Conservation (phyloP, 495 filamentous ascomycete species). For the Xylaria castorea region DNA sequence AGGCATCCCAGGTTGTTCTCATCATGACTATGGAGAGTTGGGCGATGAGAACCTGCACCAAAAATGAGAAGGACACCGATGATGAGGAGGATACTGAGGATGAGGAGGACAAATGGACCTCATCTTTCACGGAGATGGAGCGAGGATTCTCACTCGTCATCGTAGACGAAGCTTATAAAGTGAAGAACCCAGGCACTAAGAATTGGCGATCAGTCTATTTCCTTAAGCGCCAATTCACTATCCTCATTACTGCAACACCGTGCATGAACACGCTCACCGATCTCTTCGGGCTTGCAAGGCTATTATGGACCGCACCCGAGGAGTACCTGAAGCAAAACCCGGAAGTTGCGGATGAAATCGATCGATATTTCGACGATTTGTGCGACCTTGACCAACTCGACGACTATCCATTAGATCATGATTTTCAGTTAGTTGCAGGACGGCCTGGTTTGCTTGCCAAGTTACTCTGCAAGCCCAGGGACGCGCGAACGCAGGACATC, state of each 20-base stretch:
- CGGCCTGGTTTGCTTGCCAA: conserved; percentile 26
- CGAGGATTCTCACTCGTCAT: conserved; percentile 39
- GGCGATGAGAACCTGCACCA: conserved; percentile 32
- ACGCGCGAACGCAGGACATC: conserved; percentile 17
- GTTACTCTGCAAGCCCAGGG: conserved; percentile 16
- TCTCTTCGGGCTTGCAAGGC: conserved; percentile 31
- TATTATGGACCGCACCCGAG: conserved; percentile 33
- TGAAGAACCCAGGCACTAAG: conserved; percentile 26
- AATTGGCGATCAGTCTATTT: conserved; percentile 35
- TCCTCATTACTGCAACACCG: conserved; percentile 39
- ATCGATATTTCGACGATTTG: not conserved
- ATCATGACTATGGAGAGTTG: conserved; percentile 37
- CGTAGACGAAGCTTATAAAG: conserved; percentile 40
- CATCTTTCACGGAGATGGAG: conserved; percentile 26
- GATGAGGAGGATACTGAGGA: not conserved
- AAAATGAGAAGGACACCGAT: too few relatives aligned
- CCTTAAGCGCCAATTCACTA: conserved; percentile 34
- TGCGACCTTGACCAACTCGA: conserved; percentile 26
- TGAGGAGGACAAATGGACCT: conserved; percentile 18
- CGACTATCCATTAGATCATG: not conserved
- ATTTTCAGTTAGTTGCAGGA: conserved; percentile 33
- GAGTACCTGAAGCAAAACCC: conserved; percentile 14
- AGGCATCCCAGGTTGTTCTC: conserved; percentile 25
- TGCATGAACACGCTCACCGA: conserved; percentile 35
- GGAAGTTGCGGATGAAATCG: not conserved